phyloP scores from a whole-genome alignment of 345 rosid genomes.

The Salix suchowensis region DNA sequence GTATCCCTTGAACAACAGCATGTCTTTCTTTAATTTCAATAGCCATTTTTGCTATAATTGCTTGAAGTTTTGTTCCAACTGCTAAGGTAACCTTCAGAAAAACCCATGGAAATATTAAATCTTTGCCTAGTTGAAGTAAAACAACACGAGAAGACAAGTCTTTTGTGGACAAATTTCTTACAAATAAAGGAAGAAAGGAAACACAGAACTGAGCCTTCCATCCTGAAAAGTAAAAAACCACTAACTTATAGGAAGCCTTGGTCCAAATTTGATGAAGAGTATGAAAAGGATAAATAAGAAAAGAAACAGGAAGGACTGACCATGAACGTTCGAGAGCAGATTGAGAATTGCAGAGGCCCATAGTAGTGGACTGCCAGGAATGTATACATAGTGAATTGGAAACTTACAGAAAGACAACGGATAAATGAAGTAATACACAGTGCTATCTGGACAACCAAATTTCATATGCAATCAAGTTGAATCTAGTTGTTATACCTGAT shows the following conservation, averaged over 20 bases:
- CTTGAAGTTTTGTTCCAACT: conserved; percentile 89
- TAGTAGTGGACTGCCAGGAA: conserved; percentile 55
- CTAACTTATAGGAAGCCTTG: neutral
- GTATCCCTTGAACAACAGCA: conserved; percentile 92
- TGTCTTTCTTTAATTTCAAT: conserved; percentile 85
- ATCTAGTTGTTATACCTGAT: conserved; percentile 47
- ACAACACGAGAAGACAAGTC: neutral
- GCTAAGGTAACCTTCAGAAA: conserved; percentile 66
- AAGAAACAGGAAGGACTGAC: conserved; percentile 32
- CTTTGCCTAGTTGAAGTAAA: conserved; percentile 1
- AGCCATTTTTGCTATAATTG: conserved; percentile 80
- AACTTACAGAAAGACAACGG: neutral
- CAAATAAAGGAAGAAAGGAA: conserved; percentile 66
- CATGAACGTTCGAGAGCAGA: conserved; percentile 70
- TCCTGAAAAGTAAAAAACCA: conserved; percentile 39
- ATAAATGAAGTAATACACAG: too few relatives aligned
- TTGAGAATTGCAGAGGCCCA: conserved; percentile 77
- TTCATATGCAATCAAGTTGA: neutral
- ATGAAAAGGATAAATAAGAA: neutral
- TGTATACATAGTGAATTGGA: conserved; percentile 7
- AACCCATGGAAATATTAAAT: neutral
- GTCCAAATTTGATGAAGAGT: neutral
- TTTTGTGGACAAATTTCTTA: conserved; percentile 38
- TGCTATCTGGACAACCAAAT: neutral
- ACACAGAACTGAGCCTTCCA: conserved; percentile 57